phyloP scores from a whole-genome alignment of 2,329 filamentous ascomycete genomes.

The Fusarium temperatum region DNA sequence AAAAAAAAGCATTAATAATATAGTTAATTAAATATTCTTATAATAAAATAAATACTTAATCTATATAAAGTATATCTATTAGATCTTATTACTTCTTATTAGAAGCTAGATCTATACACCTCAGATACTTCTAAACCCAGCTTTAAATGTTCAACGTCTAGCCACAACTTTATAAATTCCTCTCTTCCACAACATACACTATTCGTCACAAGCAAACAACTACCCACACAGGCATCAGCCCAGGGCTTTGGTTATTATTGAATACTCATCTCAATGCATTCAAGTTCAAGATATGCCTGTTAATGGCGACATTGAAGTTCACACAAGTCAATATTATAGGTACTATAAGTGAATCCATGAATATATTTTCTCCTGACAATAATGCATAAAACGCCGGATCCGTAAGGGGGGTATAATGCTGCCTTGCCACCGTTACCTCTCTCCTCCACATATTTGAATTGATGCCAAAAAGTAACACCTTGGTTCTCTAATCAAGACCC shows the following conservation, averaged over 20 bases:
- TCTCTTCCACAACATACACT: not conserved
- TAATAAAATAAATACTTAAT: too few species aligned
- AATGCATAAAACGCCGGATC: conserved; percentile 16
- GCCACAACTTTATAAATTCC: not conserved
- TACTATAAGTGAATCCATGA: not conserved
- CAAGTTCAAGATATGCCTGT: not conserved
- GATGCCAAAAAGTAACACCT: conserved; percentile 5
- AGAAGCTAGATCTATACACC: not conserved
- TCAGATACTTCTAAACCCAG: too few species aligned
- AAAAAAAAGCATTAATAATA: not conserved
- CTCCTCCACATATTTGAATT: not conserved
- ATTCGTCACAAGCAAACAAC: not conserved
- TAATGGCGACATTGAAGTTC: not conserved
- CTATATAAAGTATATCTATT: not conserved
- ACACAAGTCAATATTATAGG: not conserved
- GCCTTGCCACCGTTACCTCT: not conserved
- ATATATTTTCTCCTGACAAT: not conserved
- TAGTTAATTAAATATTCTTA: not conserved
- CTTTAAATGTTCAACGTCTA: not conserved
- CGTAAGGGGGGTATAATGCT: conserved; percentile 29
- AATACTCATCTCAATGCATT: not conserved
- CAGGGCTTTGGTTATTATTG: not conserved
- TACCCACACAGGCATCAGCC: not conserved
- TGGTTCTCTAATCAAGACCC: not conserved
- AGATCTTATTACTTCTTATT: too few species aligned